Conservation (phyloP, 2,329 filamentous ascomycete species). For the Neonectria neomacrospora region DNA sequence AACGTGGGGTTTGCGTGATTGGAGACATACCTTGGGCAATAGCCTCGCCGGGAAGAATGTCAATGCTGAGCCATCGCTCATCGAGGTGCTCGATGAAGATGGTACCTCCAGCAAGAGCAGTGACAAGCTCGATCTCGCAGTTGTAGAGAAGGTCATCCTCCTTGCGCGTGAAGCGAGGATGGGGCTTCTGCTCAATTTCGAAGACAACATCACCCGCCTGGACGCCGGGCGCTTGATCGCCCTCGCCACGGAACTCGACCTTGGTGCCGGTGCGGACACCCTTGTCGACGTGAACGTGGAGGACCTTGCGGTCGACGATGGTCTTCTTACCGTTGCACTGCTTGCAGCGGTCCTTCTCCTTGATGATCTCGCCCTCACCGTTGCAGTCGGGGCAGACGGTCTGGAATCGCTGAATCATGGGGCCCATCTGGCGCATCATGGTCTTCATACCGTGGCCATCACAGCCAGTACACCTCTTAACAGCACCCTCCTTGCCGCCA, state of each 20-base stretch:
- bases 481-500: slow-evolving; percentile 97
- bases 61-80: slow-evolving; percentile 94
- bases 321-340: slow-evolving; percentile 98
- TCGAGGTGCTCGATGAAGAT: slow-evolving; percentile 97
- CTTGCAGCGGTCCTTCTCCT: slow-evolving; percentile 98
- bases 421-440: slow-evolving; percentile 99
- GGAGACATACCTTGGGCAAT: slow-evolving; percentile 83
- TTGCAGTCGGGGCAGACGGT: slow-evolving; percentile 98
- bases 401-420: slow-evolving; percentile 99
- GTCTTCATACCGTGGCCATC: slow-evolving; percentile 98
- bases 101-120: slow-evolving; percentile 89
- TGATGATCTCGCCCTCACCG: slow-evolving; percentile 95
- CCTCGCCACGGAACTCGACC: slow-evolving; percentile 96
- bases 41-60: slow-evolving; percentile 93
- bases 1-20: not conserved
- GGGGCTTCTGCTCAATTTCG: slow-evolving; percentile 99
- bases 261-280: slow-evolving; percentile 95
- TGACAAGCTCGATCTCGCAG: slow-evolving; percentile 94
- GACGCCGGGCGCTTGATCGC: slow-evolving; percentile 93
- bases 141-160: slow-evolving; percentile 97
- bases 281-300: slow-evolving; percentile 96
- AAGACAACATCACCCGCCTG: slow-evolving; percentile 97
- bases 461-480: slow-evolving; percentile 90
- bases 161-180: slow-evolving; percentile 92
- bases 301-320: slow-evolving; percentile 94